Conservation (phyloP, 2,329 filamentous ascomycete species). For the Calonectria crousiana region DNA sequence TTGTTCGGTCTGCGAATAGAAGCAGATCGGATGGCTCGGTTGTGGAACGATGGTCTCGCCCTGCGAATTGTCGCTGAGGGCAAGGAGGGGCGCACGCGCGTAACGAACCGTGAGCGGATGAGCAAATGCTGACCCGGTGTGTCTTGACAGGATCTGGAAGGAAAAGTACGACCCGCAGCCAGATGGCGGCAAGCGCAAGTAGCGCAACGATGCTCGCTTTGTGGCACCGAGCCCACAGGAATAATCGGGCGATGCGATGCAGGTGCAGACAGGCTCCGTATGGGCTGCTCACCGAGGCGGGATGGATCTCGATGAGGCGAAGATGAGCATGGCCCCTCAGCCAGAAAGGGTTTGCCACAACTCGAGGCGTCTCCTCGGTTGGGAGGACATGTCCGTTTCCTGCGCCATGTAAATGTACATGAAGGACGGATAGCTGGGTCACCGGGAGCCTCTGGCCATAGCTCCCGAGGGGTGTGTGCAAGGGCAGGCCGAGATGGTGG, state of each 20-base stretch:
- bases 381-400: neutral
- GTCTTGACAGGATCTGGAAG: constrained; percentile 87
- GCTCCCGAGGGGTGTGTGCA: neutral
- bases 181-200: constrained; percentile 56
- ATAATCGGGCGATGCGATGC: constrained; percentile 14
- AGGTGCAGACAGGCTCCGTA: constrained; percentile 1
- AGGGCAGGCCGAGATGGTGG: neutral
- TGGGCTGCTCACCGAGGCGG: constrained; percentile 8
- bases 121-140: constrained; percentile 33
- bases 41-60: neutral
- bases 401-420: constrained; percentile 2
- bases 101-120: neutral
- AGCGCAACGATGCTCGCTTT: constrained; percentile 31
- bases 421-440: neutral
- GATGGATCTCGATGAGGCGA: constrained; percentile 14
- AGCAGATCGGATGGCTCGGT: constrained; percentile 11
- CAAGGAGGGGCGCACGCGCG: neutral
- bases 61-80: neutral
- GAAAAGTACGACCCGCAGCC: constrained; percentile 82
- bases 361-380: neutral
- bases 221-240: constrained; percentile 24
- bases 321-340: neutral
- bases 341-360: constrained; percentile 8
- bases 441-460: neutral
- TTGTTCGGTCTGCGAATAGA: neutral